phyloP scores from a whole-genome alignment of 2,329 filamentous ascomycete species.

The Fusarium papillatum region DNA sequence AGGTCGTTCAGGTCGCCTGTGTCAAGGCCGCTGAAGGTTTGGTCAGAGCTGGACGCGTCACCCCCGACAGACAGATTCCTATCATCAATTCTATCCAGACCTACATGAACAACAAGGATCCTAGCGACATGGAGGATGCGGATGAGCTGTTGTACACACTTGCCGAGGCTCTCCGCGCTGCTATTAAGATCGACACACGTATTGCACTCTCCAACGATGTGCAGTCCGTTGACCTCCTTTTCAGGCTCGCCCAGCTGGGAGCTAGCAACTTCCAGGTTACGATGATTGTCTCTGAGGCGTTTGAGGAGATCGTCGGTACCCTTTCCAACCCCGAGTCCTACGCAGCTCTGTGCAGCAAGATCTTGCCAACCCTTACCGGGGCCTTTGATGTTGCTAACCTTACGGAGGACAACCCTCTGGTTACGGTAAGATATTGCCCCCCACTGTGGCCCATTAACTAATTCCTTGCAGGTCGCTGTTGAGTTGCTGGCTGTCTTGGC shows the following conservation, averaged over 20 bases:
- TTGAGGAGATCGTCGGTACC: constrained; percentile 85
- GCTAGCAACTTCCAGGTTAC: constrained; percentile 93
- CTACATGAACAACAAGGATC: constrained; percentile 85
- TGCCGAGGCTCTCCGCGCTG: constrained; percentile 86
- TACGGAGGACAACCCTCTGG: constrained; percentile 86
- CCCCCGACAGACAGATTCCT: constrained; percentile 69
- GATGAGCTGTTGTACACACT: constrained; percentile 94
- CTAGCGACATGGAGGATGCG: constrained; percentile 86
- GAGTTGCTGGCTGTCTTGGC: constrained; percentile 87
- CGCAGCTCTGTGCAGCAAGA: constrained; percentile 84
- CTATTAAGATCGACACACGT: constrained; percentile 83
- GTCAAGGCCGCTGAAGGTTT: constrained; percentile 86
- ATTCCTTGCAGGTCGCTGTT: constrained; percentile 73
- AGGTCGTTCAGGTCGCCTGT: constrained; percentile 93
- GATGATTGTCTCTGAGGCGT: constrained; percentile 88
- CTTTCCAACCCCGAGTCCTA: constrained; percentile 80
- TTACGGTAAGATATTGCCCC: constrained; percentile 68
- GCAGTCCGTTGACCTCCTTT: constrained; percentile 85
- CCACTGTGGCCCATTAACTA: constrained; percentile 24
- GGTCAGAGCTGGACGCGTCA: constrained; percentile 65
- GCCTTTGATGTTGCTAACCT: constrained; percentile 91
- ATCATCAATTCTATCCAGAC: constrained; percentile 75
- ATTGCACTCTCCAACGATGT: constrained; percentile 81
- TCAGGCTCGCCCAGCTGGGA: constrained; percentile 89
- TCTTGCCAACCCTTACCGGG: constrained; percentile 87